Conservation (phyloP, 805 yeast species). For the Saccharomycopsis javanensis region DNA sequence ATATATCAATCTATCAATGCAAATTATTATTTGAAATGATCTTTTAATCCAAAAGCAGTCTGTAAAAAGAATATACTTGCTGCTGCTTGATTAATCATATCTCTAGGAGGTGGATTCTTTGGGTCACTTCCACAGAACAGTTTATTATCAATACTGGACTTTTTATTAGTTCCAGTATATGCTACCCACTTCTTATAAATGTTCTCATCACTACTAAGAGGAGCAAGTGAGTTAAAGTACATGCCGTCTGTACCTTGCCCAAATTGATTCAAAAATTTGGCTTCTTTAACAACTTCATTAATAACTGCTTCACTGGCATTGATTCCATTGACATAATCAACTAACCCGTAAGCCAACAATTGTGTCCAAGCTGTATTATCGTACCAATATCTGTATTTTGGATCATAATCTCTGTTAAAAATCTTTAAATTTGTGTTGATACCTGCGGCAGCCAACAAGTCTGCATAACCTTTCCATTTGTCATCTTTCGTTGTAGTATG, state of each 20-base stretch:
- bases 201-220: constrained; percentile 42
- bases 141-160: constrained; percentile 38
- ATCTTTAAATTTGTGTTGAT: constrained; percentile 45
- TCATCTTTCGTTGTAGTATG: constrained; percentile 41
- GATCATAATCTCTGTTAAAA: constrained; percentile 52
- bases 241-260: constrained; percentile 36
- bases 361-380: constrained; percentile 57
- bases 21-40: background rate
- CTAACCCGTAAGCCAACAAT: constrained; percentile 55
- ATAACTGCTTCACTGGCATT: constrained; percentile 32
- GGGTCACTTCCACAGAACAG: constrained; percentile 36
- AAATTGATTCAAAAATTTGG: constrained; percentile 41
- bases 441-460: constrained; percentile 41
- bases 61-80: constrained; percentile 57
- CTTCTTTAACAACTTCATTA: constrained; percentile 41
- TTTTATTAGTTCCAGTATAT: constrained; percentile 47
- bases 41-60: background rate
- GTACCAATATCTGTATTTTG: constrained; percentile 48
- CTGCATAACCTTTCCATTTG: constrained; percentile 34
- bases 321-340: constrained; percentile 42
- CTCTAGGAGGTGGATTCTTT: constrained; percentile 34
- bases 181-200: constrained; percentile 40
- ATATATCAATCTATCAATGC: background rate
- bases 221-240: constrained; percentile 51
- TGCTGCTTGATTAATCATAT: constrained; percentile 53